Evolutionary conservation across 2,329 filamentous ascomycete genomes (phyloP), one percentile per base, ranked within the genome.

Genomic region (Claviceps paspali): DNA sequence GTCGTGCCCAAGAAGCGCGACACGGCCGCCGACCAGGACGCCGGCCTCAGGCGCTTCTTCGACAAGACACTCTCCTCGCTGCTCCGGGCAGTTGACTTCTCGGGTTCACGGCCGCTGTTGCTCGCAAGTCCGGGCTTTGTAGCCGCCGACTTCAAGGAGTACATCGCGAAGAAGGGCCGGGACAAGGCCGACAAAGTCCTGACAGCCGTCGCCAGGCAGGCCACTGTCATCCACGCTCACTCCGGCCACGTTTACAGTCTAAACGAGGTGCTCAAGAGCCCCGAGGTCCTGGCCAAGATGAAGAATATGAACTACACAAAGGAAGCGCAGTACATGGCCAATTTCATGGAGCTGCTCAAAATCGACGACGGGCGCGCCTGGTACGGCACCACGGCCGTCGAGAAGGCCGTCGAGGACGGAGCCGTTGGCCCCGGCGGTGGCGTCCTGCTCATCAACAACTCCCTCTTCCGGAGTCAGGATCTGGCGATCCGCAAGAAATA

Each of bases 71-170:
- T 93, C 26, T 69, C 80, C 26, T 85, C 83, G 0, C 67, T 96
- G 10, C 62, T 82, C 2, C 73, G 84, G 19, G 79, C 83, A 41
- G 70, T 94, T 50, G 84, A 94, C 53, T 79, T 93, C 44, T 60
- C 64, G 12, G 63, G 68, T 36, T 70, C 76, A 14, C 70, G 79
- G 12, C 85, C 87, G 0, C 62, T 96, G 10, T 65, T 98, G 15
- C 66, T 98, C 2, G 91, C 88, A 1, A 87, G 82, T 42, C 88
- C 91, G 0, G 91, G 88, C 0, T 98, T 93, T 55, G 76, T 83
- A 6, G 88, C 88, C 1, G 63, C 71, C 2, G 78, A 79, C 15
- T 94, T 98, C 53, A 78, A 82, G 38, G 75, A 77, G 29, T 86
- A 82, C 59, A 71, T 78, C 27, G 64, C 70, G 18, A 77, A 75